Evolutionary conservation across 2,329 filamentous ascomycete genomes (phyloP), one percentile per base, ranked within the genome.

Genomic region (Ceratocystis cacaofunesta): DNA sequence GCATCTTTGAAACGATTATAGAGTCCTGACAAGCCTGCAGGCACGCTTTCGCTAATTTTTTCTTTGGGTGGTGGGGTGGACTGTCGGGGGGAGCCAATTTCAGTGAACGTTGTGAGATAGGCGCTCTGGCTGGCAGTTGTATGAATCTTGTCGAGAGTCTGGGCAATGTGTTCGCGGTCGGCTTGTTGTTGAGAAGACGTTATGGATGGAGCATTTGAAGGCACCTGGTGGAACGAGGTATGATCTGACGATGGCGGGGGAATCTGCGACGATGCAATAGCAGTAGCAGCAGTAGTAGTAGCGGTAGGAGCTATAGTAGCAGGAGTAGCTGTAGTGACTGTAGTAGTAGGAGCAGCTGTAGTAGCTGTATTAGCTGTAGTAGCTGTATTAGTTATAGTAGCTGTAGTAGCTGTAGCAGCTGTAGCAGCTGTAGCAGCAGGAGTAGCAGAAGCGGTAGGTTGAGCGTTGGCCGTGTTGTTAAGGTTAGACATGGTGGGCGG

Each of bases 71-170:
- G 76, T 1, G 81, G 78, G 1, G 83, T 76, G 0, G 82, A 77
- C 0, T 88, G 85, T 4, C 86, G 85, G 0, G 87, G 85, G 0
- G 87, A 82, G 0, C 88, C 89, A 71, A 95, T 92, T 72, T 96
- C 92, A 75, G 95, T 95, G 76, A 97, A 97, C 7, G 91, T 95
- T 1, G 92, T 97, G 61, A 97, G 80, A 43, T 85, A 84, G 68
- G 88, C 88, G 43, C 89, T 89, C 73, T 89, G 88, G 72, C 89
- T 95, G n/a, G 92, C 91, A 5, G 89, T 86, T 62, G 80, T 90
- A 75, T 96, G 92, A 70, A 96, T 96, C 71, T 89, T 86, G 75
- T 95, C 88, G 68, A 96, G 84, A 19, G 87, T 83, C 68, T 90
- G 84, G 43, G 88, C 85, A 46, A 92, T 80, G 66, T 89, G 86